Percentiles rank a stretch among this genome's conserved stretches.
Evolutionary conservation across 73 alveolate species (phyloP).

Genomic region (Paramecium octaurelia): DNA sequence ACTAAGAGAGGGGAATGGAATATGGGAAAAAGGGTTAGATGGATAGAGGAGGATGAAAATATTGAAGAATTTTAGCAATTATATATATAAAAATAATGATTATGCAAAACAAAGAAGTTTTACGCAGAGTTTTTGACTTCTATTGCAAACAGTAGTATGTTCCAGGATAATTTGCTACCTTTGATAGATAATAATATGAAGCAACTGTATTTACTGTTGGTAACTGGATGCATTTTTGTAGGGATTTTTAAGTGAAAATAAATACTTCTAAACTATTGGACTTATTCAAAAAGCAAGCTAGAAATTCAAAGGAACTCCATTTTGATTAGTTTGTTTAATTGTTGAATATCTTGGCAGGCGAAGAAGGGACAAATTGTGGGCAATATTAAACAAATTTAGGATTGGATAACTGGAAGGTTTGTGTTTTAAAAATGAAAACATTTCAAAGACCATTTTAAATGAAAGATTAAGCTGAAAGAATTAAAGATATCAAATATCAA

Average conservation of each 20-base stretch:
- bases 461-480: background rate
- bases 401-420: background rate
- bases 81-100: background rate
- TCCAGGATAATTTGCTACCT: background rate
- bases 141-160: background rate
- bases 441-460: background rate
- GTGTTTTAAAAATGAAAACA: background rate
- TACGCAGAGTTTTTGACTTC: background rate
- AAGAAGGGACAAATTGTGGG: background rate
- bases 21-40: conserved; percentile 25
- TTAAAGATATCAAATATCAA: background rate
- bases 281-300: background rate
- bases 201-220: background rate
- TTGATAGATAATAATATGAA: conserved; percentile 8
- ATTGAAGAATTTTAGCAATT: background rate
- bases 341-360: background rate
- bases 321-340: background rate
- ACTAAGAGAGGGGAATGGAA: background rate
- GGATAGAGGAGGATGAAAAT: background rate
- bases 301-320: background rate
- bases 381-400: background rate
- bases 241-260: background rate
- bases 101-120: background rate
- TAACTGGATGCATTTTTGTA: conserved; percentile 11
- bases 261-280: background rate